Evolutionary conservation across 148 eudicot species (phyloP).

Genomic region (Nepenthes gracilis): DNA sequence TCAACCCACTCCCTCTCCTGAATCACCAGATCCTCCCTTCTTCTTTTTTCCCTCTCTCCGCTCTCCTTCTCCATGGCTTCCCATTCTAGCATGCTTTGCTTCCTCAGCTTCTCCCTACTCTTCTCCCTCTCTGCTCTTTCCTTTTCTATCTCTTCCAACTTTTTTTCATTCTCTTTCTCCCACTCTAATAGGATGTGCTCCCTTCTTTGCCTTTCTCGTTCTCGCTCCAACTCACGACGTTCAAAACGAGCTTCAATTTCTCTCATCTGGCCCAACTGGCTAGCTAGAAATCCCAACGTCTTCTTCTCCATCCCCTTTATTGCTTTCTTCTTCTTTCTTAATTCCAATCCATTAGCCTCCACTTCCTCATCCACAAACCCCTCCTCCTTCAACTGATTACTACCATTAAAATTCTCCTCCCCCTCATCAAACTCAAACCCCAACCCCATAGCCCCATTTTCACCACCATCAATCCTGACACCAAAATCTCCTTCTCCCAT

Average conservation of each 20-base stretch:
- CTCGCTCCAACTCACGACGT: slow-evolving; percentile 58
- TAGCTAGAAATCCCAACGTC: slow-evolving; percentile 53
- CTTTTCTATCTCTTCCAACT: slow-evolving; percentile 19
- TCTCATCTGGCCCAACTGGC: slow-evolving; percentile 45
- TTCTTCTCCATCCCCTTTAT: slow-evolving; percentile 55
- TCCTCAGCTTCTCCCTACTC: slow-evolving; percentile 40
- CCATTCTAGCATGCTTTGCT: slow-evolving; percentile 46
- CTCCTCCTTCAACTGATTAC: slow-evolving; percentile 47
- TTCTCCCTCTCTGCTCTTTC: slow-evolving; percentile 44
- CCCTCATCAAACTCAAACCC: slow-evolving; percentile 68
- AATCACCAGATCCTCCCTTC: slow-evolving; percentile 46
- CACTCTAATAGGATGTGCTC: slow-evolving; percentile 33
- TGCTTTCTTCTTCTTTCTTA: slow-evolving; percentile 36
- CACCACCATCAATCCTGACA: slow-evolving; percentile 55
- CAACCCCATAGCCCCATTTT: slow-evolving; percentile 66
- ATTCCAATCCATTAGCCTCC: slow-evolving; percentile 52
- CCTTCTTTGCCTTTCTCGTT: slow-evolving; percentile 50
- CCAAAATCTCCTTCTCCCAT: slow-evolving; percentile 52
- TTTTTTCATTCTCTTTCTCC: slow-evolving; percentile 26
- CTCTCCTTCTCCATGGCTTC: slow-evolving; percentile 55
- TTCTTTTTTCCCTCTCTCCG: slow-evolving; percentile 47
- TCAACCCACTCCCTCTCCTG: slow-evolving; percentile 71
- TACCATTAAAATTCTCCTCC: slow-evolving; percentile 42
- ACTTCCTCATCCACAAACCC: slow-evolving; percentile 69
- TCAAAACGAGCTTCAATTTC: slow-evolving; percentile 69